A percentile compares a stretch with the other conserved stretches of the same genome.
Evolutionary conservation across 306 rosid genomes (phyloP).

Genomic region (Quercus wislizeni): DNA sequence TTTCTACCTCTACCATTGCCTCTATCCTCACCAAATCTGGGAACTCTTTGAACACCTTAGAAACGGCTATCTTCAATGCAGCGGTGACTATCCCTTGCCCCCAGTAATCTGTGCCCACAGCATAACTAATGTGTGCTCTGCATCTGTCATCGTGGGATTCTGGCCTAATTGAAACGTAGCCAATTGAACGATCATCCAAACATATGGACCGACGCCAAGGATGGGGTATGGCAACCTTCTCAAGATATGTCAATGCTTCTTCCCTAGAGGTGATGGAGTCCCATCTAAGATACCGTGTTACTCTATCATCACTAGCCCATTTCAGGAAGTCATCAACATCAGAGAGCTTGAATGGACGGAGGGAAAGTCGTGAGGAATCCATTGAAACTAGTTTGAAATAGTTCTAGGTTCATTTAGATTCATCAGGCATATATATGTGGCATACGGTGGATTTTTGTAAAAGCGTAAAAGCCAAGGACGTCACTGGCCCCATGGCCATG

Average conservation of each 20-base stretch:
- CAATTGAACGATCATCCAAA: slow-evolving; percentile 26
- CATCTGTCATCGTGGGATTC: slow-evolving; percentile 29
- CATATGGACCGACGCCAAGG: slow-evolving; percentile 30
- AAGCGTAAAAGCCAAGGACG: background rate
- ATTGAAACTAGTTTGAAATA: background rate
- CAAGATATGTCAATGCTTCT: background rate
- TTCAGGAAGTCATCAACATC: slow-evolving; percentile 28
- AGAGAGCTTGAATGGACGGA: slow-evolving; percentile 15
- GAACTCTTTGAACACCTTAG: slow-evolving; percentile 31
- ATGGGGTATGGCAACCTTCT: background rate
- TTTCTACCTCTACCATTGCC: slow-evolving; percentile 53
- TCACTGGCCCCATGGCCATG: background rate
- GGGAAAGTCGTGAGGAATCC: slow-evolving; percentile 16
- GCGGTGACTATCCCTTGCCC: slow-evolving; percentile 46
- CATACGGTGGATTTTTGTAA: background rate
- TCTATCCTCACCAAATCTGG: slow-evolving; percentile 42
- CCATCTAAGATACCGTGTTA: slow-evolving; percentile 34
- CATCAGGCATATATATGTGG: background rate
- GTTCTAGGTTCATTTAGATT: background rate
- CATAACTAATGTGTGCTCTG: slow-evolving; percentile 48
- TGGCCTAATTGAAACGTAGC: slow-evolving; percentile 33
- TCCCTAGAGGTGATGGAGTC: slow-evolving; percentile 9
- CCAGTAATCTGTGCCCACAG: slow-evolving; percentile 42
- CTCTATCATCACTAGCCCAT: slow-evolving; percentile 33
- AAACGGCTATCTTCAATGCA: slow-evolving; percentile 37